phyloP scores from a whole-genome alignment of 305 asterid genomes.

The Plantago coronopus region DNA sequence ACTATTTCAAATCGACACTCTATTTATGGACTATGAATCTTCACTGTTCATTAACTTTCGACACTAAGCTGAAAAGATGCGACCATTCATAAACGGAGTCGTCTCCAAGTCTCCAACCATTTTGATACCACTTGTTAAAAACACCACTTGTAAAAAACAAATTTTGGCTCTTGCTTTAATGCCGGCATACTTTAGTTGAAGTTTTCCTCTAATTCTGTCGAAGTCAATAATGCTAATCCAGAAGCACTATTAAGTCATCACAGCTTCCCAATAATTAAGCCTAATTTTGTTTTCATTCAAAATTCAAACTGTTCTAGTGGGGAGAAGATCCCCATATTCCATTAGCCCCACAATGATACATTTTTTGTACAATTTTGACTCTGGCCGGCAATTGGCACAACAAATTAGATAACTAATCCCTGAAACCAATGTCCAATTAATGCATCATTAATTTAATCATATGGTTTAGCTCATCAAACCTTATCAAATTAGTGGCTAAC shows the following conservation, averaged over 20 bases:
- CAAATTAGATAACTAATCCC: conserved; percentile 27
- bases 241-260: conserved; percentile 24
- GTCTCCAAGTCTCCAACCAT: no score
- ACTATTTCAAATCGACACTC: no score
- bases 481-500: conserved; percentile 23
- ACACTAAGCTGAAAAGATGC: no score
- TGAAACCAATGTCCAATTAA: conserved; percentile 34
- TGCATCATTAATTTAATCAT: conserved; percentile 25
- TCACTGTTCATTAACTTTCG: no score
- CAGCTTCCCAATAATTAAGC: not conserved
- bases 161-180: conserved; percentile 17
- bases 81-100: no score
- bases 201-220: conserved; percentile 22
- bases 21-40: no score
- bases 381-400: conserved; percentile 38
- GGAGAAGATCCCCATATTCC: conserved; percentile 37
- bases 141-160: not conserved
- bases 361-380: conserved; percentile 36
- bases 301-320: conserved; percentile 30
- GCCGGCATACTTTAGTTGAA: conserved; percentile 22
- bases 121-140: no score
- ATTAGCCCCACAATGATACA: conserved; percentile 20
- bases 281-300: conserved; percentile 1
- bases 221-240: conserved; percentile 24
- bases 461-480: conserved; percentile 17